A percentile compares a stretch with the other conserved stretches of the same genome.
phyloP scores from a whole-genome alignment of 176 grass and related monocot species.

The Cymbopogon citratus region DNA sequence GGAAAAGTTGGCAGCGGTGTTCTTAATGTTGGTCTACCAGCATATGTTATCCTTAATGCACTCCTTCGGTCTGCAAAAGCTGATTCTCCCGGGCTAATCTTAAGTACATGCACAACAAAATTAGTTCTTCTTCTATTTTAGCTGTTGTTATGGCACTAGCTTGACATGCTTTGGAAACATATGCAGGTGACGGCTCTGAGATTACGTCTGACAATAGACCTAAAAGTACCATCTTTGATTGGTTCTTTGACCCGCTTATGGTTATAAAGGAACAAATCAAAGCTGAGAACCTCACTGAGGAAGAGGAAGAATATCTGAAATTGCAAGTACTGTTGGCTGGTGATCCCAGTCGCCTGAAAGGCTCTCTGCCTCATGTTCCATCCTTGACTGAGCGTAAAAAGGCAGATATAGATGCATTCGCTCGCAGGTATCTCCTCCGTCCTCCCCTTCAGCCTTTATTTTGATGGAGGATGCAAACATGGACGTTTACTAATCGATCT shows the following conservation, averaged over 20 bases:
- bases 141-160: neutral
- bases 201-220: constrained; percentile 87
- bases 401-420: constrained; percentile 89
- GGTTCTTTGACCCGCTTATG: constrained; percentile 96
- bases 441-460: neutral
- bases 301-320: constrained; percentile 85
- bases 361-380: constrained; percentile 43
- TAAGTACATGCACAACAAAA: constrained; percentile 51
- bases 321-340: constrained; percentile 63
- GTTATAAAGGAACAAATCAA: constrained; percentile 94
- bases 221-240: constrained; percentile 57
- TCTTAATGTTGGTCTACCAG: constrained; percentile 79
- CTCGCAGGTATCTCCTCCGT: constrained; percentile 48
- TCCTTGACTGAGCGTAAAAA: constrained; percentile 58
- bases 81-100: constrained; percentile 56
- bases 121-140: neutral
- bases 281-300: constrained; percentile 69
- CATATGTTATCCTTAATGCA: constrained; percentile 82
- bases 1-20: constrained; percentile 63
- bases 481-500: neutral
- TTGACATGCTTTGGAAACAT: constrained; percentile 7
- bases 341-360: constrained; percentile 48
- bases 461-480: neutral
- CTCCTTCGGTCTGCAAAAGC: constrained; percentile 67
- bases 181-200: constrained; percentile 62